Evolutionary conservation across 495 filamentous ascomycete species (phyloP).

Genomic region (Daldinia caldariorum): DNA sequence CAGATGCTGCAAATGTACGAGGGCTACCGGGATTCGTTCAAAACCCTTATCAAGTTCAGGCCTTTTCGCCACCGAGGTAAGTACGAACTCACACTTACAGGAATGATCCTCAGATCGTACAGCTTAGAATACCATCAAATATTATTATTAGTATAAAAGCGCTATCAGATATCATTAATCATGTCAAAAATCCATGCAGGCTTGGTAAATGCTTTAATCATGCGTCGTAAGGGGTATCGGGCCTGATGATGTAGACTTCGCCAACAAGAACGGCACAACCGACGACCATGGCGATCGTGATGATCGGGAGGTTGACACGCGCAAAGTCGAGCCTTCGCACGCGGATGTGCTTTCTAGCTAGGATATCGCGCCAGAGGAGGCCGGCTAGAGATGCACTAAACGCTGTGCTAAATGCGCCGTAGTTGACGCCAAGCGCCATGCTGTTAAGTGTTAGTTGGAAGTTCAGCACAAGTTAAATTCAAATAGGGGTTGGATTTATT

Average conservation of each 20-base stretch:
- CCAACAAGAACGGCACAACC: slow-evolving; percentile 67
- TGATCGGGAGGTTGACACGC: slow-evolving; percentile 71
- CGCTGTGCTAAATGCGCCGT: slow-evolving; percentile 72
- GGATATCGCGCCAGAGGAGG: slow-evolving; percentile 72
- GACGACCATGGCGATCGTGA: slow-evolving; percentile 71
- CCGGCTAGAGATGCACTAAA: slow-evolving; percentile 74
- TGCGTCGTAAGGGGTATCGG: slow-evolving; percentile 38
- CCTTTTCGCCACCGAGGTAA: background rate
- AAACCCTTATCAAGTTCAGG: background rate
- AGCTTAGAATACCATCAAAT: slow-evolving; percentile 1
- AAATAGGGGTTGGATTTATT: background rate
- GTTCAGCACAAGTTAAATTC: background rate
- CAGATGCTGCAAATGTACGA: too few species aligned
- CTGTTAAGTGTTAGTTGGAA: slow-evolving; percentile 41
- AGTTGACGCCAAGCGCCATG: slow-evolving; percentile 76
- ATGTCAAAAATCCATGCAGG: slow-evolving; percentile 21
- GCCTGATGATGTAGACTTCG: slow-evolving; percentile 64
- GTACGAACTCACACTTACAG: background rate
- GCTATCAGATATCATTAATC: slow-evolving; percentile 23
- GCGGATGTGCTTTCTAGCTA: slow-evolving; percentile 68
- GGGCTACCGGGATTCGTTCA: background rate
- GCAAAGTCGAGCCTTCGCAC: slow-evolving; percentile 68
- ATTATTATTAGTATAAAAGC: slow-evolving; percentile 28
- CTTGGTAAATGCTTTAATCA: slow-evolving; percentile 10
- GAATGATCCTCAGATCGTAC: background rate